Conservation (phyloP, 352 stramenopile genomes). For the Pythium biforme region DNA sequence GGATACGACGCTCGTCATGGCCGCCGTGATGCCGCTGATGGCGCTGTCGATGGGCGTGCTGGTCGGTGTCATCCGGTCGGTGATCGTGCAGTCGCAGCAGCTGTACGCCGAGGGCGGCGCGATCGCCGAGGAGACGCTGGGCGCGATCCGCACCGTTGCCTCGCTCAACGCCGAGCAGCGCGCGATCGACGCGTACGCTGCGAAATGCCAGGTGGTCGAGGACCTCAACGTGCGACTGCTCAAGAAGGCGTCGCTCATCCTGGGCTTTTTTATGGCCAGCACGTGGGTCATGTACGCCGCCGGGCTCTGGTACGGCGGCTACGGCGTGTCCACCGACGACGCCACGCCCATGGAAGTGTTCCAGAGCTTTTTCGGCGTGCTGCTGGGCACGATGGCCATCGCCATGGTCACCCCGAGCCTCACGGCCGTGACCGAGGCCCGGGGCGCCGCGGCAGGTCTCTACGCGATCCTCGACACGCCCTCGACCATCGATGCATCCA, state of each 20-base stretch:
- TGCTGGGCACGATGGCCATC: neutral
- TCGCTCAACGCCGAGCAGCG: neutral
- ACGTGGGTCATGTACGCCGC: neutral
- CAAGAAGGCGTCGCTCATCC: constrained; percentile 7
- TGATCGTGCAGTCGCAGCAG: neutral
- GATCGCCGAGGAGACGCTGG: neutral
- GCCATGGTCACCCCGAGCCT: neutral
- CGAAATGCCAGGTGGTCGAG: neutral
- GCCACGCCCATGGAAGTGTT: neutral
- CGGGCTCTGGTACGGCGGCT: neutral
- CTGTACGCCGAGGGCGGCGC: neutral
- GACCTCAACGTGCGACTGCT: constrained; percentile 30
- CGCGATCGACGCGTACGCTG: neutral
- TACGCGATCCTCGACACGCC: constrained; percentile 28
- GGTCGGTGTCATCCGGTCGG: neutral
- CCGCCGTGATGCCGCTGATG: neutral
- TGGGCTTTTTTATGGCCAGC: neutral
- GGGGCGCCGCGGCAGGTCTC: neutral
- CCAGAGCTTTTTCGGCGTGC: neutral
- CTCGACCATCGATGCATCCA: constrained; percentile 43
- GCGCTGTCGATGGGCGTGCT: neutral
- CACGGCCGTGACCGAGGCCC: neutral
- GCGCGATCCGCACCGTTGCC: neutral
- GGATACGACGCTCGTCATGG: neutral
- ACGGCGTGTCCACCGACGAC: neutral